Evolutionary conservation across 192 early-diverging fungal genomes (phyloP), one percentile per base, ranked within the genome.

Genomic region (Phlyctochytrium bullatum): DNA sequence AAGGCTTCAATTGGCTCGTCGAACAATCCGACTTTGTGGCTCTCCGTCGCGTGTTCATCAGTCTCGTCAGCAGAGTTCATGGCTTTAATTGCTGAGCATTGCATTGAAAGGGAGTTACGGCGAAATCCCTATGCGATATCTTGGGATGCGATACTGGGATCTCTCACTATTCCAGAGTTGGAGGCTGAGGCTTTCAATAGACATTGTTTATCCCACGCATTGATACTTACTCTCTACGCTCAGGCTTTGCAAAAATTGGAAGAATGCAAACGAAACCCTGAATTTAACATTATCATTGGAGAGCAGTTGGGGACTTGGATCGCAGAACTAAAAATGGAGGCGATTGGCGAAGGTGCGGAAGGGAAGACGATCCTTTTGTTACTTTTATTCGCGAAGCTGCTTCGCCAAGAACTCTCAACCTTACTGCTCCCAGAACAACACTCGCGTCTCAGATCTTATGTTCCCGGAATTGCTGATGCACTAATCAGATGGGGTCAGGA

Each of bases 221-320:
- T 77, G 17, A 25, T 59, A 24, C 68, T 71, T 17, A 77, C 74
- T 2, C 66, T 80, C n/a, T 77, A 77, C 65, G 53, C 57, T 0
- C 54, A 68, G 27, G 66, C 67, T 0, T 40, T 77, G 1, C 75
- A 77, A 64, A 59, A 61, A 25, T 52, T 77, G 2, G 2, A 56
- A 25, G 63, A 64, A 47, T 4, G 4, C 54, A 17, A 16, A 25
- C 28, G 12, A 25, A 76, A 67, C 23, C n/a, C 17, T 10, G 74
- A 73, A 24, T 30, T 74, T 2, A 20, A 58, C 34, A 58, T 73
- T 20, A 73, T 66, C 47, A 73, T 79, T 40, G 78, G 75, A 1
- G 75, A 74, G 60, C 75, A 80, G 32, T 17, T 80, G 2, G 66
- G 50, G 3, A 33, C 51, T 2, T 80, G 78, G 78, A 77, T 80